A percentile compares a stretch with the other conserved stretches of the same genome.
Conservation (phyloP, 192 early-diverging fungal species). For the Endogone sp. region DNA sequence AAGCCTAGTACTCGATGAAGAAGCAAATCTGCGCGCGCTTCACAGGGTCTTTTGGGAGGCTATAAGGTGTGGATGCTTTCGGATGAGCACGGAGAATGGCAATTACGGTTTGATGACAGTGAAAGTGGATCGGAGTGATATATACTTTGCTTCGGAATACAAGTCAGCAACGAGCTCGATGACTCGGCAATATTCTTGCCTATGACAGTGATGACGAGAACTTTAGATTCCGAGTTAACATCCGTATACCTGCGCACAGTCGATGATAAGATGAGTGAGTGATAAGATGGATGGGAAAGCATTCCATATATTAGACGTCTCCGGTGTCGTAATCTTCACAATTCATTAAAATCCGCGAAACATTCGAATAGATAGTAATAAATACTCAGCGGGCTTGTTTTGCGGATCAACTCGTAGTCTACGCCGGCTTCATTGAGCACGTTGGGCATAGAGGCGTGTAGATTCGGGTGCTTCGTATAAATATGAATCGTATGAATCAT, state of each 20-base stretch:
- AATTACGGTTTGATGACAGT: neutral
- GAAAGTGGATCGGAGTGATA: neutral
- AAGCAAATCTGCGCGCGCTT: conserved; percentile 38
- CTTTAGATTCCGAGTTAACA: conserved; percentile 65
- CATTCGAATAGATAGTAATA: conserved; percentile 36
- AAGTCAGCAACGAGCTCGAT: conserved; percentile 63
- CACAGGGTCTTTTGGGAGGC: conserved; percentile 37
- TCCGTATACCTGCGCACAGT: conserved; percentile 39
- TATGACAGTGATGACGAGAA: conserved; percentile 53
- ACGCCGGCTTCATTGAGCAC: conserved; percentile 55
- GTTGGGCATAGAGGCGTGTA: conserved; percentile 67
- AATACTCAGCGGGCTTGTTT: conserved; percentile 62
- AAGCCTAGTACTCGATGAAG: conserved; percentile 38
- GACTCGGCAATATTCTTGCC: conserved; percentile 59
- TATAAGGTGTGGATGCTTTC: conserved; percentile 3
- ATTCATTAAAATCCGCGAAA: neutral
- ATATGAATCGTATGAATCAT: too few relatives aligned
- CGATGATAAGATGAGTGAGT: too few relatives aligned
- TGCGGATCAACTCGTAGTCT: conserved; percentile 46
- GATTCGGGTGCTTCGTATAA: too few relatives aligned
- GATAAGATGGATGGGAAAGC: neutral
- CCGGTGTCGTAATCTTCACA: too few relatives aligned
- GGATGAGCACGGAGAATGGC: neutral
- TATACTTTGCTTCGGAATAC: conserved; percentile 49
- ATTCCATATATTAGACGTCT: too few relatives aligned